Evolutionary conservation across 352 stramenopile species (phyloP).

Genomic region (Phytophthora rubi): DNA sequence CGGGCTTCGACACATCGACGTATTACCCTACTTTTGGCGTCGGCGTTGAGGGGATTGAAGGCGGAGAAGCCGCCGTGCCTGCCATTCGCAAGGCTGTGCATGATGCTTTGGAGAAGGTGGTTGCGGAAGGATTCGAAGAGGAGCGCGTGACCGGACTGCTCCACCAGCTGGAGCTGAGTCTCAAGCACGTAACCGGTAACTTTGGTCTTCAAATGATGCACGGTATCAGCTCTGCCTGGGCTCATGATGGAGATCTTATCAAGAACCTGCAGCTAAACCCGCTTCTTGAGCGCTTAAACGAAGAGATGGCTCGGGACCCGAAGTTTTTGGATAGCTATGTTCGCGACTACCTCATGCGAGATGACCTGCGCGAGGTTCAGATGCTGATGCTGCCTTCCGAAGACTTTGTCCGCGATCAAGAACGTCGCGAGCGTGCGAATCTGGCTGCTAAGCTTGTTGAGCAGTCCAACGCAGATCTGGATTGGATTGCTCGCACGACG

Average conservation of each 20-base stretch:
- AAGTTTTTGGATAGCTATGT: slow-evolving; percentile 76
- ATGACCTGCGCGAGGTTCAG: slow-evolving; percentile 61
- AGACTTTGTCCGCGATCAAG: slow-evolving; percentile 65
- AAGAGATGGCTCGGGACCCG: slow-evolving; percentile 67
- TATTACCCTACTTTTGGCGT: slow-evolving; percentile 83
- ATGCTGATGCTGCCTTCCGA: slow-evolving; percentile 80
- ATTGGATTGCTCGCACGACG: slow-evolving; percentile 53
- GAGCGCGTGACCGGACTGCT: slow-evolving; percentile 76
- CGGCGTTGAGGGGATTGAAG: slow-evolving; percentile 74
- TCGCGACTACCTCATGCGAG: slow-evolving; percentile 52
- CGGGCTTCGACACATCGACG: slow-evolving; percentile 82
- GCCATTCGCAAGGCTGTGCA: slow-evolving; percentile 67
- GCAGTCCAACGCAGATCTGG: slow-evolving; percentile 59
- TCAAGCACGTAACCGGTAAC: slow-evolving; percentile 86
- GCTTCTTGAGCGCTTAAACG: slow-evolving; percentile 58
- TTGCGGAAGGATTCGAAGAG: slow-evolving; percentile 74
- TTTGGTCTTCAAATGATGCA: slow-evolving; percentile 86
- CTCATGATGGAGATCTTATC: slow-evolving; percentile 69
- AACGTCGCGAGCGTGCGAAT: slow-evolving; percentile 51
- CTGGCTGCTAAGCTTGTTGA: slow-evolving; percentile 54
- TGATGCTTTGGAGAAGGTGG: slow-evolving; percentile 57
- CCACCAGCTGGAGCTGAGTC: slow-evolving; percentile 82
- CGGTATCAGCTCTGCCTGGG: slow-evolving; percentile 72
- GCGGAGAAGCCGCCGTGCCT: slow-evolving; percentile 50
- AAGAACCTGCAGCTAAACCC: slow-evolving; percentile 76